A percentile compares a stretch with the other conserved stretches of the same genome.
Evolutionary conservation across 139 green algal genomes (phyloP).

Genomic region (Penium margaritaceum): DNA sequence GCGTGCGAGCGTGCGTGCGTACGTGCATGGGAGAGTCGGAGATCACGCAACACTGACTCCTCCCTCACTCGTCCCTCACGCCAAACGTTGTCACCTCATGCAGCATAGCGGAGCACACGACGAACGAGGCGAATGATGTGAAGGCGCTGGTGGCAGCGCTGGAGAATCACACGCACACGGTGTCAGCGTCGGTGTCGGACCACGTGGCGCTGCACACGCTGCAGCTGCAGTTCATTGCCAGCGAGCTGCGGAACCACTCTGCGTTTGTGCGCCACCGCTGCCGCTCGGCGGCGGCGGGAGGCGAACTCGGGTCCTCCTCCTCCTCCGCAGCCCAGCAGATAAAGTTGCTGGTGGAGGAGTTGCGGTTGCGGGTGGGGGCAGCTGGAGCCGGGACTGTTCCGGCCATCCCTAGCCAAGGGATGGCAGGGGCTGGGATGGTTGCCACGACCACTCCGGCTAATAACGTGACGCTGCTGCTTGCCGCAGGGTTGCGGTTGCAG

Average conservation of each 20-base stretch:
- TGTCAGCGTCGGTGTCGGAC: neutral
- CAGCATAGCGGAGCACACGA: constrained; percentile 11
- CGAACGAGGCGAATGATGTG: neutral
- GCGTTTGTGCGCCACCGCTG: neutral
- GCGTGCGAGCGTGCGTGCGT: no score
- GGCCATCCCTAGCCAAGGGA: no score
- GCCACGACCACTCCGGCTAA: neutral
- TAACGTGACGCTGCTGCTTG: neutral
- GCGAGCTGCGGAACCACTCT: constrained; percentile 3
- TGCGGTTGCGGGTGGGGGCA: neutral
- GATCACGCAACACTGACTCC: no score
- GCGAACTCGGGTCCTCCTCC: no score
- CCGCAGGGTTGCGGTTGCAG: neutral
- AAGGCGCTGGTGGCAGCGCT: constrained; percentile 3
- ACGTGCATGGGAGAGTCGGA: no score
- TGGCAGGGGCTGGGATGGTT: neutral
- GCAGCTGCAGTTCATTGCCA: neutral
- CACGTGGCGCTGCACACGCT: neutral
- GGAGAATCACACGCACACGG: constrained; percentile 1
- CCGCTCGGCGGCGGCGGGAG: neutral
- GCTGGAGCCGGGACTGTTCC: no score
- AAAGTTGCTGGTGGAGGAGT: neutral
- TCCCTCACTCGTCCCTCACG: neutral
- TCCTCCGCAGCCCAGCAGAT: no score
- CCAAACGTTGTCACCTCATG: neutral